Conservation (phyloP, 176 grass and related monocot species). For the Avena eriantha region DNA sequence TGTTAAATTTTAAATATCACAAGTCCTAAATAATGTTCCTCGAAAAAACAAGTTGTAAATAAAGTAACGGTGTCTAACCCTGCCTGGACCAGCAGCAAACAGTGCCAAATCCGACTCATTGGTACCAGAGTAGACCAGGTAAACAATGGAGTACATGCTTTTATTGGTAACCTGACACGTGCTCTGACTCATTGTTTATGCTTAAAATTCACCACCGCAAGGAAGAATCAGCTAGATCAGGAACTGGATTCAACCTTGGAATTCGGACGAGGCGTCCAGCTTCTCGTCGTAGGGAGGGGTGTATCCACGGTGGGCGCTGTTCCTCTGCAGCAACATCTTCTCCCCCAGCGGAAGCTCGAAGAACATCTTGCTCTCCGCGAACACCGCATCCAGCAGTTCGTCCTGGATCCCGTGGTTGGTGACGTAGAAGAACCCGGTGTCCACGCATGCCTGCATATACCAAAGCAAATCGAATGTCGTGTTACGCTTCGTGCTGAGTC, state of each 20-base stretch:
- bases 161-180: neutral
- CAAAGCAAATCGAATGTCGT: conserved; percentile 18
- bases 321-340: conserved; percentile 66
- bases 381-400: conserved; percentile 40
- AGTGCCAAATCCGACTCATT: neutral
- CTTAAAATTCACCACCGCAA: conserved; percentile 12
- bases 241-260: conserved; percentile 45
- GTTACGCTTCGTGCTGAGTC: neutral
- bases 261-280: conserved; percentile 64
- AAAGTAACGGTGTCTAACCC: neutral
- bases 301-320: conserved; percentile 64
- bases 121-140: too few relatives aligned
- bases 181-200: neutral
- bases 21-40: neutral
- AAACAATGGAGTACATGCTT: neutral
- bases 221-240: neutral
- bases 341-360: conserved; percentile 64
- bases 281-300: conserved; percentile 74
- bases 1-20: conserved; percentile 14
- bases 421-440: conserved; percentile 91
- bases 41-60: neutral
- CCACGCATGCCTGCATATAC: conserved; percentile 67
- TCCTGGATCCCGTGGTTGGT: conserved; percentile 69
- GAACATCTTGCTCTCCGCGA: conserved; percentile 70
- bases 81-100: neutral